Evolutionary conservation across 2,329 filamentous ascomycete genomes (phyloP).

Genomic region (Colletotrichum noveboracense): DNA sequence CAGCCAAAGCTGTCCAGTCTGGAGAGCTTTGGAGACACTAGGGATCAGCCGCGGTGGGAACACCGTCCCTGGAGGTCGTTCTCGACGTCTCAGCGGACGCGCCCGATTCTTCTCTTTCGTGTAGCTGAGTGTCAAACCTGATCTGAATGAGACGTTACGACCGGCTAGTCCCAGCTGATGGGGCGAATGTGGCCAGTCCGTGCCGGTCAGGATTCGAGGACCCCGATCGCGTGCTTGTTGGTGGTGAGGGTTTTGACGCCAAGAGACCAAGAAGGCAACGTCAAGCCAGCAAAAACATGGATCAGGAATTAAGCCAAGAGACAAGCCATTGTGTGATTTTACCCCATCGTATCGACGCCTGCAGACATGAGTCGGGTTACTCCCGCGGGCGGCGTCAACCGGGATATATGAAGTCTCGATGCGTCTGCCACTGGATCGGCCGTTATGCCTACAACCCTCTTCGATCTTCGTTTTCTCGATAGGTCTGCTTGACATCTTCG

Average conservation of each 20-base stretch:
- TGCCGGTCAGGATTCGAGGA: neutral
- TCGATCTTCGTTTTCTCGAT: neutral
- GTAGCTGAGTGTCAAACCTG: neutral
- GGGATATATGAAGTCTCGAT: neutral
- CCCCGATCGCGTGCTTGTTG: slow-evolving; percentile 7
- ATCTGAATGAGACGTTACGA: neutral
- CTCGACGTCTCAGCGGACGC: neutral
- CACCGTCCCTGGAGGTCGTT: neutral
- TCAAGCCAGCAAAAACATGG: neutral
- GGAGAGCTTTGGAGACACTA: neutral
- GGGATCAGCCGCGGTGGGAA: neutral
- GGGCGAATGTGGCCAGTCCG: neutral
- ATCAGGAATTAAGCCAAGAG: slow-evolving; percentile 8
- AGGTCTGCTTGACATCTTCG: neutral
- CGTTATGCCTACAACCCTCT: neutral
- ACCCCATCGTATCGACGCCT: neutral
- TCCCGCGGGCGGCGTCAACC: too few species aligned
- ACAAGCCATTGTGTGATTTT: slow-evolving; percentile 10
- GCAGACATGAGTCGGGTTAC: neutral
- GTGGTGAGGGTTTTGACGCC: neutral
- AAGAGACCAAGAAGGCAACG: neutral
- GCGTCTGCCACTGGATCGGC: neutral
- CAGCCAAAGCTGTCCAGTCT: neutral
- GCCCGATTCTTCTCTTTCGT: neutral
- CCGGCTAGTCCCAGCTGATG: neutral